These are phyloP conservation scores for Candida dajiaensis DNA, from an alignment of 805 yeast species.

Conservation along the genomic window DNA sequence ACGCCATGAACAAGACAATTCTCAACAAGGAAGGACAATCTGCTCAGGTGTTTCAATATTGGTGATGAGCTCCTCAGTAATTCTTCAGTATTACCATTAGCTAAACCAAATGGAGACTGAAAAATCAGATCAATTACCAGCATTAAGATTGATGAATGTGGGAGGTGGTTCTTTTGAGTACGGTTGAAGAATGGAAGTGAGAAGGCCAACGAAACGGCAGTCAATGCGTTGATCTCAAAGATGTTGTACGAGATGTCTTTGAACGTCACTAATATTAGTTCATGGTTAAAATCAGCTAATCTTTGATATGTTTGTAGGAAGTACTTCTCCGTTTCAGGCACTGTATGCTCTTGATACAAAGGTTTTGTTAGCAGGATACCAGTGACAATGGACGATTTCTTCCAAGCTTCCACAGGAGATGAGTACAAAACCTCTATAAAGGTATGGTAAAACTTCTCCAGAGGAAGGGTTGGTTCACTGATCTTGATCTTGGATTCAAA, in stretches of 20 bases:
- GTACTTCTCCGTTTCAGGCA: slow-evolving; percentile 27
- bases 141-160: slow-evolving; percentile 15
- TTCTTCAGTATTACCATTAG: slow-evolving; percentile 2
- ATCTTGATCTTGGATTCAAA: slow-evolving; percentile 37
- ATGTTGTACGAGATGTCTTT: slow-evolving; percentile 10
- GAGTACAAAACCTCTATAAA: slow-evolving; percentile 27
- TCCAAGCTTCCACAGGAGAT: slow-evolving; percentile 35
- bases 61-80: slow-evolving; percentile 26
- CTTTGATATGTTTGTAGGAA: slow-evolving; percentile 32
- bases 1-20: slow-evolving; percentile 25
- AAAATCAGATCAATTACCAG: slow-evolving; percentile 17
- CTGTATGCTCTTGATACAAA: slow-evolving; percentile 28
- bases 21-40: slow-evolving; percentile 41
- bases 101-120: slow-evolving; percentile 17
- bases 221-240: slow-evolving; percentile 18
- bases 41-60: slow-evolving; percentile 41
- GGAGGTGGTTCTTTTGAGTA: slow-evolving; percentile 14
- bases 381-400: slow-evolving; percentile 36
- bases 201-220: slow-evolving; percentile 14
- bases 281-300: slow-evolving; percentile 25
- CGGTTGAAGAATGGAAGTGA: slow-evolving; percentile 14
- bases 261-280: slow-evolving; percentile 17
- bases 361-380: slow-evolving; percentile 34
- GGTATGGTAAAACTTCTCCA: slow-evolving; percentile 33
- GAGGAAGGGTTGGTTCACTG: slow-evolving; percentile 38